Evolutionary conservation across 768 basidiomycete genomes (phyloP).

Genomic region (Macrocybe gigantea): DNA sequence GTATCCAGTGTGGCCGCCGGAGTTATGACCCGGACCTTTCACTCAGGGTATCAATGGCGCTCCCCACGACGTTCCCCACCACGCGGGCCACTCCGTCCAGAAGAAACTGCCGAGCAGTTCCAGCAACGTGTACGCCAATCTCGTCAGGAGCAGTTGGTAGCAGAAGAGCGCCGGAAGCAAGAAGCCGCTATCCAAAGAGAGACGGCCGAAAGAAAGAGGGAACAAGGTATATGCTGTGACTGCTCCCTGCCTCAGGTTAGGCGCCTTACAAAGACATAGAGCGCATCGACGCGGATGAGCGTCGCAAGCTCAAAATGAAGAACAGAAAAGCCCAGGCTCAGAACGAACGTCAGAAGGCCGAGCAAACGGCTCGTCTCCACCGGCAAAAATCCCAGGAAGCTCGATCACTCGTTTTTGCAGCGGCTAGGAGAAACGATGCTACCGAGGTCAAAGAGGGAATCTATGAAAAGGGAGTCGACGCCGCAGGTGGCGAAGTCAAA

Average conservation of each 20-base stretch:
- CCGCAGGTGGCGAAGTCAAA: constrained; percentile 65
- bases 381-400: constrained; percentile 45
- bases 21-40: no score
- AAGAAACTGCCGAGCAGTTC: constrained; percentile 50
- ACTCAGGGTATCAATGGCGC: constrained; percentile 1
- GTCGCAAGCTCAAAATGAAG: constrained; percentile 49
- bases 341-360: constrained; percentile 41
- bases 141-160: constrained; percentile 50
- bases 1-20: no score
- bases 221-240: constrained; percentile 24
- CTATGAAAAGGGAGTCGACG: constrained; percentile 67
- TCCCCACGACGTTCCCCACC: constrained; percentile 7
- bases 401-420: constrained; percentile 60
- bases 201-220: constrained; percentile 37
- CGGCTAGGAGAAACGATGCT: constrained; percentile 51
- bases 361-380: constrained; percentile 39
- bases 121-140: constrained; percentile 41
- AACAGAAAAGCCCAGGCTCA: constrained; percentile 53
- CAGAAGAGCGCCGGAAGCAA: constrained; percentile 44
- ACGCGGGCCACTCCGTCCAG: constrained; percentile 16
- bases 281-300: constrained; percentile 48
- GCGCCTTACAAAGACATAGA: constrained; percentile 27
- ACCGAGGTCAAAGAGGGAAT: constrained; percentile 56
- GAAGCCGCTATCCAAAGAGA: constrained; percentile 47
- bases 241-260: neutral